Base-by-base conservation (phyloP, 2,329 filamentous ascomycete genomes). In the Arthroderma sp. region DNA sequence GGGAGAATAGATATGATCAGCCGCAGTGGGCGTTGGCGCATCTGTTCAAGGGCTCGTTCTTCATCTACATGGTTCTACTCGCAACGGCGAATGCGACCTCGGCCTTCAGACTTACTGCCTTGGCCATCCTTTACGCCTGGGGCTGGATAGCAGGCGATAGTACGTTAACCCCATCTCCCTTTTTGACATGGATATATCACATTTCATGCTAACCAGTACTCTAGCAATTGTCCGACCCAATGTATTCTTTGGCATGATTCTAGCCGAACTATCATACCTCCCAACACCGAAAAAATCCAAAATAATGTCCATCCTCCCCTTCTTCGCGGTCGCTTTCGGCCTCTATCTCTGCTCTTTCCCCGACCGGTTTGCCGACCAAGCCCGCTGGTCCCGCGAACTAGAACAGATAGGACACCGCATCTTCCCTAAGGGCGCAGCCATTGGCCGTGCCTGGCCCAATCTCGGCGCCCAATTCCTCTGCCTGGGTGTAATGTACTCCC, bases 241-340 rank as follows among this genome's bases (percentile, higher is more conserved):
- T 66, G 79, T 83, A 65, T 80, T 82, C 68, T 79, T 78, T 59
- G 82, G 82, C 60, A 81, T 81, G 63, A 79, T 84, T 64, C 73
- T 85, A 31, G 78, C 80, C 33, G 82, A 85, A 63, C 64, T 84
- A 43, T 69, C 74, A 1, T 76, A 78, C 61, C 74, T 73, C 54
- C 74, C 79, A 19, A 78, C 75, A 61, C 71, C 77, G 8, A 63
- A 71, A 51, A 75, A 74, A 31, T 72, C 76, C n/a, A 74, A 74
- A 21, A 58, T 73, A 6, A 70, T 71, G 13, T 69, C 69, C 54
- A 15, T 77, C 38, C 66, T 83, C 9, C 76, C 79, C 15, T 71
- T 73, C 39, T 60, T 79, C 5, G 71, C 82, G 62, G 71, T 82
- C 35, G 54, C 78, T 5, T 59, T 78, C 2, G 81, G 81, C 54